Conservation (phyloP, 2,329 filamentous ascomycete species). For the Leptographium wingfieldii region DNA sequence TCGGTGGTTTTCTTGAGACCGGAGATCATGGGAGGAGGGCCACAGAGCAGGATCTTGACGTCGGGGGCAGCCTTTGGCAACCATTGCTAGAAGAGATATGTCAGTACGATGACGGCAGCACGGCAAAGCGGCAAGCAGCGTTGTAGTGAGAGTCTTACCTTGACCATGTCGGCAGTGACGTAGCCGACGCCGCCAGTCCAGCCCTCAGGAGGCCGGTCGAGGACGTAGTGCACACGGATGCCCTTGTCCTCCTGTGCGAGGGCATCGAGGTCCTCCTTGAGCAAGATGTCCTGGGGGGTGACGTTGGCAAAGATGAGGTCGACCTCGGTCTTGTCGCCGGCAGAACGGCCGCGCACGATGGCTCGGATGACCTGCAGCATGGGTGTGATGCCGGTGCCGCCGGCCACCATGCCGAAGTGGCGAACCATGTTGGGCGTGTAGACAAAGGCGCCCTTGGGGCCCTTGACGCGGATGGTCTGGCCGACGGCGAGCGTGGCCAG, state of each 20-base stretch:
- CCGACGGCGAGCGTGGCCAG: slow-evolving; percentile 74
- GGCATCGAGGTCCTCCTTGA: slow-evolving; percentile 81
- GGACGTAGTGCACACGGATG: slow-evolving; percentile 85
- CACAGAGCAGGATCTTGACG: slow-evolving; percentile 89
- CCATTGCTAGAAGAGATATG: slow-evolving; percentile 40
- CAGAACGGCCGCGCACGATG: slow-evolving; percentile 64
- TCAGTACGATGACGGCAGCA: neutral
- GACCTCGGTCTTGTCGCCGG: slow-evolving; percentile 73
- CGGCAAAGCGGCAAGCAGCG: neutral
- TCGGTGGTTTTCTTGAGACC: slow-evolving; percentile 95
- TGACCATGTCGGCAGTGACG: slow-evolving; percentile 91
- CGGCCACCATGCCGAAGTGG: slow-evolving; percentile 95
- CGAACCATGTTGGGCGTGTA: slow-evolving; percentile 96
- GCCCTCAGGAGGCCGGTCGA: slow-evolving; percentile 86
- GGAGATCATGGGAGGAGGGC: slow-evolving; percentile 91
- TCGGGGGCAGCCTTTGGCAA: slow-evolving; percentile 74
- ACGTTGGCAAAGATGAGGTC: slow-evolving; percentile 98
- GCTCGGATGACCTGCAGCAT: slow-evolving; percentile 96
- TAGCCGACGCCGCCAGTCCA: slow-evolving; percentile 93
- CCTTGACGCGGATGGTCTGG: slow-evolving; percentile 77
- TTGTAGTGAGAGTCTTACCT: slow-evolving; percentile 26
- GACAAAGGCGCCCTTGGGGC: slow-evolving; percentile 95
- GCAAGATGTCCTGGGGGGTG: slow-evolving; percentile 78
- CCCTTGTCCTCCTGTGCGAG: slow-evolving; percentile 64
- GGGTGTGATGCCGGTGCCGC: slow-evolving; percentile 93